Conservation (phyloP, 2,329 filamentous ascomycete genomes). For the Thermoascus crustaceus region DNA sequence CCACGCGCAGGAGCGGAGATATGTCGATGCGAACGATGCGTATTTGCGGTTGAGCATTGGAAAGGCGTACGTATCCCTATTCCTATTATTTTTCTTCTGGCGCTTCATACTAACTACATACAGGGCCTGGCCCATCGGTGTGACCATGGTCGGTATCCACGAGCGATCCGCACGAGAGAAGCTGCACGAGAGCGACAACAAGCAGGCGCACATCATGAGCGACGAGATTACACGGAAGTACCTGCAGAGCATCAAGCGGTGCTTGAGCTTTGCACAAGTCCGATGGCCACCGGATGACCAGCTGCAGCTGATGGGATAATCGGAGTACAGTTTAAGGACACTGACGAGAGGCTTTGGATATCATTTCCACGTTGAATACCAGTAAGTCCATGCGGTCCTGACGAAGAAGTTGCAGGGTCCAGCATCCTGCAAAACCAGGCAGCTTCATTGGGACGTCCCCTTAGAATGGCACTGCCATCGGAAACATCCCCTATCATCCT, state of each 20-base stretch:
- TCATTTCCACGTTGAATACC: too few species aligned
- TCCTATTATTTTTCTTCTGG: too few species aligned
- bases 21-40: slow-evolving; percentile 93
- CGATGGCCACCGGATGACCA: slow-evolving; percentile 92
- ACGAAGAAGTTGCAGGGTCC: too few species aligned
- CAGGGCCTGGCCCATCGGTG: slow-evolving; percentile 91
- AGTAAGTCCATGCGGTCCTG: too few species aligned
- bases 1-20: slow-evolving; percentile 79
- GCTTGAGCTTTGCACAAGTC: slow-evolving; percentile 91
- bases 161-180: slow-evolving; percentile 94
- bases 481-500: too few species aligned
- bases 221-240: slow-evolving; percentile 95
- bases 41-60: slow-evolving; percentile 90
- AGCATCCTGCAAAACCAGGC: too few species aligned
- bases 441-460: too few species aligned
- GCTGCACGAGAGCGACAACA: slow-evolving; percentile 66
- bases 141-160: slow-evolving; percentile 99
- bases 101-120: too few species aligned
- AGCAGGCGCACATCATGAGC: slow-evolving; percentile 90
- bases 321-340: too few species aligned
- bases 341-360: too few species aligned
- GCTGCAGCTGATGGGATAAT: slow-evolving; percentile 82
- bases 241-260: slow-evolving; percentile 94
- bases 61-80: slow-evolving; percentile 66
- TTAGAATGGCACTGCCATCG: too few species aligned